phyloP scores from a whole-genome alignment of 2,329 filamentous ascomycete species.

The Paraconiothyrium sp. region DNA sequence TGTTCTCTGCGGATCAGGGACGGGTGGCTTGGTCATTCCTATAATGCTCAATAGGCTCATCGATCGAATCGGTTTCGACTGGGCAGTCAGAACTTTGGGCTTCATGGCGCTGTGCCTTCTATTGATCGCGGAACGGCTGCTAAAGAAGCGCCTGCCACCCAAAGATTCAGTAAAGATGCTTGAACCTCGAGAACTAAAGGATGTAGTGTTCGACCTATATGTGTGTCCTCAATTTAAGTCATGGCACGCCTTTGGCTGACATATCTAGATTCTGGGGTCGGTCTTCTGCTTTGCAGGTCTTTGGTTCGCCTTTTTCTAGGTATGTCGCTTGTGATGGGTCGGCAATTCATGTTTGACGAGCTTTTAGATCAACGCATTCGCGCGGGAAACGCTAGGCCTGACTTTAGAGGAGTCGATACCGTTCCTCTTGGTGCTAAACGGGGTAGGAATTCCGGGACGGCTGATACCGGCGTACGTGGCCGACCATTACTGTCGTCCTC shows the following conservation, averaged over 20 bases:
- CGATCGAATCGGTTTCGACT: constrained; percentile 66
- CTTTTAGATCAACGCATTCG: constrained; percentile 38
- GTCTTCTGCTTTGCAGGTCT: constrained; percentile 41
- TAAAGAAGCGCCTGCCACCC: constrained; percentile 30
- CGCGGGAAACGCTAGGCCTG: constrained; percentile 62
- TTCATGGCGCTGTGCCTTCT: constrained; percentile 63
- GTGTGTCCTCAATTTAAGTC: constrained; percentile 26
- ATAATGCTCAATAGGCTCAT: constrained; percentile 64
- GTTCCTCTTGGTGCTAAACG: constrained; percentile 58
- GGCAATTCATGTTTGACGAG: background rate
- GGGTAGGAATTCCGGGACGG: constrained; percentile 60
- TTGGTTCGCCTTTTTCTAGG: constrained; percentile 55
- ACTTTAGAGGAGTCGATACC: constrained; percentile 46
- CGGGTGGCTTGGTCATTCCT: constrained; percentile 57
- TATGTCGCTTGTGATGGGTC: constrained; percentile 13
- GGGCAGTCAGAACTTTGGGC: constrained; percentile 61
- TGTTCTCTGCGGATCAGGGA: constrained; percentile 53
- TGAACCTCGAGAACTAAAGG: constrained; percentile 28
- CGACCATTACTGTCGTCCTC: constrained; percentile 51
- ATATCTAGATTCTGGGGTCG: constrained; percentile 37
- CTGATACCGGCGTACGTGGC: constrained; percentile 59
- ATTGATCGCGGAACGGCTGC: constrained; percentile 35
- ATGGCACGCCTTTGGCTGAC: constrained; percentile 44
- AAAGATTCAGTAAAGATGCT: constrained; percentile 27
- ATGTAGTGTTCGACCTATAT: constrained; percentile 29